Conservation (phyloP, 1,284 basidiomycete species). For the Ceratobasidium sp. region DNA sequence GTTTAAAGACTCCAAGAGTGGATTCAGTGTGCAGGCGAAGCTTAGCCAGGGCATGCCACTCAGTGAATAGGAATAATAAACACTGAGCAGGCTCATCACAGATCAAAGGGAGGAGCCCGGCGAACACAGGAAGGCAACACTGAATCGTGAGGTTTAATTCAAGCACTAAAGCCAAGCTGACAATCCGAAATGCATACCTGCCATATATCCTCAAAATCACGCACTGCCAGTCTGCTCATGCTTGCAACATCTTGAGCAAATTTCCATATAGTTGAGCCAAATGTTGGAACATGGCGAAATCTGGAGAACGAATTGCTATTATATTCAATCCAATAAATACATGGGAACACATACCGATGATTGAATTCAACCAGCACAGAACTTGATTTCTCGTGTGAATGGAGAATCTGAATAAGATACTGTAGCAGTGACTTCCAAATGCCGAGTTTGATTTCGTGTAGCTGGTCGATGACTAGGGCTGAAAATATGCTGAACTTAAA, state of each 20-base stretch:
- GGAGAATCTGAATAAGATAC: conserved; percentile 49
- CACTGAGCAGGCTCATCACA: conserved; percentile 46
- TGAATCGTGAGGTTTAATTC: conserved; percentile 18
- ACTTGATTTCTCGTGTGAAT: conserved; percentile 31
- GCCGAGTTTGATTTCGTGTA: conserved; percentile 45
- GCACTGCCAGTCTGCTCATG: conserved; percentile 13
- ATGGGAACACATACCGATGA: conserved; percentile 6
- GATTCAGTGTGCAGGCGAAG: conserved; percentile 50
- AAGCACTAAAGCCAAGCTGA: background rate
- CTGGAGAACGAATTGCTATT: background rate
- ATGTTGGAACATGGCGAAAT: background rate
- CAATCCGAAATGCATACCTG: conserved; percentile 45
- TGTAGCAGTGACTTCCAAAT: conserved; percentile 49
- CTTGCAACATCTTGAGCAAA: conserved; percentile 21
- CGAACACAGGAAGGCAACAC: conserved; percentile 50
- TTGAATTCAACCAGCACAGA: conserved; percentile 26
- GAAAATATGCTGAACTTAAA: conserved; percentile 42
- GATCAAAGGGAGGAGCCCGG: conserved; percentile 48
- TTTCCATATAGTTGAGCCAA: conserved; percentile 11
- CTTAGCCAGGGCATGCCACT: conserved; percentile 51
- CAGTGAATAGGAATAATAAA: conserved; percentile 47
- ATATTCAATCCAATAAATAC: background rate
- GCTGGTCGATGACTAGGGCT: conserved; percentile 43
- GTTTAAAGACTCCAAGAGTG: conserved; percentile 46
- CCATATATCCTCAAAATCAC: conserved; percentile 48